Evolutionary conservation across 192 early-diverging fungal species (phyloP), one percentile per base, ranked within the genome.

Genomic region (Coemansia sp.): DNA sequence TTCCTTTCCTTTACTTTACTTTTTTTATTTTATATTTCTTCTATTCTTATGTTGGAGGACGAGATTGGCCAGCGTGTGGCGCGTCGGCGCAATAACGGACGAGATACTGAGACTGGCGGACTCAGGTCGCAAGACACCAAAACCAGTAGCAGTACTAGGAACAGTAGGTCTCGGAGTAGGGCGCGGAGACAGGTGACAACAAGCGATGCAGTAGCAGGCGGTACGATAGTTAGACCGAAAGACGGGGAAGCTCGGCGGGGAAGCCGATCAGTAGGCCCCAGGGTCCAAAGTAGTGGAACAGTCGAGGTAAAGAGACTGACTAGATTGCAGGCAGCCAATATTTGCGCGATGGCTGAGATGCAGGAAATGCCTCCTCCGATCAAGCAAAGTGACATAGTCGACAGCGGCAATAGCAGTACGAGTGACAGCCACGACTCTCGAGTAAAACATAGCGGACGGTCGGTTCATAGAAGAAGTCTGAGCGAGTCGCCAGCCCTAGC

Each of bases 401-500:
- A 58, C 20, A 58, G 55, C 31, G 55, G 55, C 29, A 58, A 33
- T 18, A 58, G 55, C 55, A n/a, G 52, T 22, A 68, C 50, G 13
- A 50, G 66, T 13, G 66, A 24, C 2, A 53, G 36, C 9, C 52
- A 53, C 43, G 29, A 22, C 15, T 60, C 67, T 12, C 67, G 39
- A 12, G 46, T 27, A 53, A 57, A 29, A 6, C 39, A 40, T 39
- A 55, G 46, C 18, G 18, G 46, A 18, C 44, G 1, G 18, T 5
- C 46, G 18, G 46, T n/a, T 4, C 46, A 49, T 18, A 49, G 13
- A 60, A 63, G 62, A 20, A 43, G 38, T 15, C 9, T 27, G 43
- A 64, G 29, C 38, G 76, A 72, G 66, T 78, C 76, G 8, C 70
- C 76, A 0, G 66, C 76, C 13, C 76, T 78, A 5, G 22, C n/a